Base-by-base conservation (phyloP, 768 basidiomycete species). In the Panaeolus papilionaceus region DNA sequence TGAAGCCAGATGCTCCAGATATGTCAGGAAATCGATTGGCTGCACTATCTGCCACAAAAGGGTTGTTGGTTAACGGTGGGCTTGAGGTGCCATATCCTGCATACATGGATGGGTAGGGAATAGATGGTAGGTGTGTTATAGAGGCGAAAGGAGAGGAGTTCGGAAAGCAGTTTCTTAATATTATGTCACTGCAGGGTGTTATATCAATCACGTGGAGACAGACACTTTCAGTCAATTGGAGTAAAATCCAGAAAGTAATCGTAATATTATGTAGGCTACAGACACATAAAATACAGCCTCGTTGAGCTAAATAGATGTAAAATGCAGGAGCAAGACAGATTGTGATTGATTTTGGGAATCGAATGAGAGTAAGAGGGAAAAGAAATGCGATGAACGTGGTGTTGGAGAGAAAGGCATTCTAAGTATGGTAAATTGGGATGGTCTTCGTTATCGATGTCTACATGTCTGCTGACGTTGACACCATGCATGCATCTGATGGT, bases 11-110 rank as follows among this genome's bases (percentile, higher is more conserved):
- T 68, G 67, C 58, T 66, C 70, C 49, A 42, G 81, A 82, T 72
- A 94, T 81, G 74, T 90, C 89, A 40, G 92, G 92, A 72, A 84
- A 93, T 68, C 92, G 87, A 23, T 82, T 76, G 33, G 83, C 81
- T 38, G 85, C 77, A 61, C 81, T 79, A 26, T 69, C 67, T 61
- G 83, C 80, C 72, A 88, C 79, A 78, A 93, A 93, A 0, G 92
- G 92, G 71, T 93, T 93, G 73, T 91, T 93, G n/a, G 81, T 80
- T 68, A 82, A 65, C 38, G 76, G 77, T 45, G 79, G 78, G 64
- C 77, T 78, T 16, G 74, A 64, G n/a, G 80, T 51, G 16, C 77
- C 78, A 69, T 83, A 86, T 20, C 78, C 79, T 69, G 78, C 74
- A 75, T 85, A 86, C 85, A 82, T 85, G 38, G 70, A 66, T 65